A percentile compares a stretch with the other conserved stretches of the same genome.
These are phyloP conservation scores for Pseudocercospora vitis DNA, from an alignment of 2,329 filamentous ascomycete species.

Conservation along the genomic window DNA sequence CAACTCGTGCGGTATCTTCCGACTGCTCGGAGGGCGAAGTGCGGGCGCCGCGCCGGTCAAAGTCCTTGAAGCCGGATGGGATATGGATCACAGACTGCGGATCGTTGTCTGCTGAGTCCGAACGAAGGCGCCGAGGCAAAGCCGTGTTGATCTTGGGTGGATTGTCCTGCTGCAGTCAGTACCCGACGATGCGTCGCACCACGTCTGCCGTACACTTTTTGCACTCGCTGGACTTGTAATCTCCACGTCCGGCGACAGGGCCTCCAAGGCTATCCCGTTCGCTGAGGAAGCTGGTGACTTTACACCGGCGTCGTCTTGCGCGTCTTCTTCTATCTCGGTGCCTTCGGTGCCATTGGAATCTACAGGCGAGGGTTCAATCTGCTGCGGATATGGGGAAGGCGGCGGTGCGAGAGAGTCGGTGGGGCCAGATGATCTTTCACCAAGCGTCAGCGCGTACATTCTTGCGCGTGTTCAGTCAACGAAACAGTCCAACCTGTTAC, in stretches of 20 bases:
- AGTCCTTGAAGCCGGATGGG: slow-evolving; percentile 76
- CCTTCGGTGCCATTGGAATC: slow-evolving; percentile 81
- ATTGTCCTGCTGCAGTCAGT: slow-evolving; percentile 32
- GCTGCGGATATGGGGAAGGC: slow-evolving; percentile 59
- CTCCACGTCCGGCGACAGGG: slow-evolving; percentile 36
- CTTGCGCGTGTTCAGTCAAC: not conserved
- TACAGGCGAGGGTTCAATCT: slow-evolving; percentile 76
- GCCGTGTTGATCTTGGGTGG: slow-evolving; percentile 50
- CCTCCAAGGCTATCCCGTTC: slow-evolving; percentile 22
- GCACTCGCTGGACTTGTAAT: slow-evolving; percentile 36
- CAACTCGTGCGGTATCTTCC: slow-evolving; percentile 32
- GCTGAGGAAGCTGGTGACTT: slow-evolving; percentile 23
- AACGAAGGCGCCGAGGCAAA: slow-evolving; percentile 45
- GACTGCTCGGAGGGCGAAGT: slow-evolving; percentile 27
- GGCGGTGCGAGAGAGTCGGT: slow-evolving; percentile 51
- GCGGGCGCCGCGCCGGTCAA: slow-evolving; percentile 49
- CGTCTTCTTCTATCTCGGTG: slow-evolving; percentile 82
- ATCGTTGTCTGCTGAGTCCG: slow-evolving; percentile 65
- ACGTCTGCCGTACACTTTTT: slow-evolving; percentile 32
- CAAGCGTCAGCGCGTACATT: not conserved
- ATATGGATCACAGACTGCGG: slow-evolving; percentile 90
- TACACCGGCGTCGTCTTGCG: slow-evolving; percentile 55
- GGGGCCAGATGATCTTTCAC: slow-evolving; percentile 45
- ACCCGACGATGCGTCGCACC: slow-evolving; percentile 28
- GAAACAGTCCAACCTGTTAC: slow-evolving; percentile 40